These are phyloP conservation scores for Exophiala calicioides DNA, from an alignment of 2,329 filamentous ascomycete genomes.

Conservation along the genomic window DNA sequence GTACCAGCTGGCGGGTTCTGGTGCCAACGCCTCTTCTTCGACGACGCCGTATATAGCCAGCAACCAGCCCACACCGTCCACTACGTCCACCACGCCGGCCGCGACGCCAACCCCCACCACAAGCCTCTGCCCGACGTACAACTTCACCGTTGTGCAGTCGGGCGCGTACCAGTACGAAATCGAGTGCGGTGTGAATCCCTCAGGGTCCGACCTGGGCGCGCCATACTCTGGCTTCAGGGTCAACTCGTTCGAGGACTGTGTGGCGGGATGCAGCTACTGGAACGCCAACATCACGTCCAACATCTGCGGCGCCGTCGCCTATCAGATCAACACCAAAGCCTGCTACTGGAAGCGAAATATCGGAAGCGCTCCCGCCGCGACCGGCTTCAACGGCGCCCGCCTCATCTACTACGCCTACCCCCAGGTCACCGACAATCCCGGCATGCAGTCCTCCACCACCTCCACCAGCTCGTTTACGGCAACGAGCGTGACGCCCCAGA, in stretches of 20 bases:
- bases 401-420: constrained; percentile 30
- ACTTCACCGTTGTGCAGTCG: constrained; percentile 25
- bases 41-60: constrained; percentile 26
- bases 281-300: constrained; percentile 24
- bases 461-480: constrained; percentile 17
- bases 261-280: constrained; percentile 27
- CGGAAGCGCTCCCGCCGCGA: constrained; percentile 6
- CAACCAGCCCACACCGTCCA: constrained; percentile 21
- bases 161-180: constrained; percentile 25
- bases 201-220: constrained; percentile 20
- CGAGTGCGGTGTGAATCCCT: constrained; percentile 24
- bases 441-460: constrained; percentile 10
- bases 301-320: constrained; percentile 25
- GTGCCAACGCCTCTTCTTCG: constrained; percentile 3
- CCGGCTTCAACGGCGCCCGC: constrained; percentile 20
- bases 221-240: constrained; percentile 20
- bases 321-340: constrained; percentile 17
- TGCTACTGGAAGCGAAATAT: constrained; percentile 27
- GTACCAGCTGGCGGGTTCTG: constrained; percentile 27
- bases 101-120: constrained; percentile 19
- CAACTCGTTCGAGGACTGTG: constrained; percentile 25
- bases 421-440: constrained; percentile 26
- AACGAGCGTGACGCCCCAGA: constrained; percentile 22
- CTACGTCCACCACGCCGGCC: constrained; percentile 7
- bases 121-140: constrained; percentile 25